Conservation (phyloP, 2,329 filamentous ascomycete species). For the Magnaporthiopsis rhizophila region DNA sequence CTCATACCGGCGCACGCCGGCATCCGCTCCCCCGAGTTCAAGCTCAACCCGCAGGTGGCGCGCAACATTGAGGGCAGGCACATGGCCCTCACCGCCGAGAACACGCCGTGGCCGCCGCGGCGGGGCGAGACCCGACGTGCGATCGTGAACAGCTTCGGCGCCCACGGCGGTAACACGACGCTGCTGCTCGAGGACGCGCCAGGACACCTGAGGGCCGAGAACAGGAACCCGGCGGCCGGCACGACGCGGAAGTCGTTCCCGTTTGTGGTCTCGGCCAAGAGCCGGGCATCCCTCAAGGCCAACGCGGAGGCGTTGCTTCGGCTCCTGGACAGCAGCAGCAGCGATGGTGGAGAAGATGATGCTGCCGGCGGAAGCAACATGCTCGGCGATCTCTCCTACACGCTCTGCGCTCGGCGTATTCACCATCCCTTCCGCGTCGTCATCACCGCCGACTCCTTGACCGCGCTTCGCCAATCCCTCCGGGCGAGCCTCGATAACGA, state of each 20-base stretch:
- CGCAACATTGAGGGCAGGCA: slow-evolving; percentile 27
- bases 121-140: slow-evolving; percentile 13
- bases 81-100: slow-evolving; percentile 25
- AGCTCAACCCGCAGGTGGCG: slow-evolving; percentile 23
- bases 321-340: slow-evolving; percentile 27
- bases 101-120: slow-evolving; percentile 12
- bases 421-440: slow-evolving; percentile 25
- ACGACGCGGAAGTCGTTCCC: slow-evolving; percentile 28
- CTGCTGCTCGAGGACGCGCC: slow-evolving; percentile 41
- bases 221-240: slow-evolving; percentile 6
- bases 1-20: slow-evolving; percentile 42
- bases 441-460: slow-evolving; percentile 9
- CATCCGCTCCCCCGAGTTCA: slow-evolving; percentile 28
- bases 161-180: slow-evolving; percentile 50
- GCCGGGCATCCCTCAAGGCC: slow-evolving; percentile 28
- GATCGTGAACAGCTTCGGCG: slow-evolving; percentile 45
- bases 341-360: too few species aligned
- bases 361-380: too few species aligned
- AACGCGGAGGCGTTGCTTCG: slow-evolving; percentile 33
- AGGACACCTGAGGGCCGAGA: slow-evolving; percentile 8
- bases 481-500: too few species aligned
- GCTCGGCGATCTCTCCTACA: slow-evolving; percentile 38
- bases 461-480: too few species aligned
- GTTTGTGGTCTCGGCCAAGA: slow-evolving; percentile 37
- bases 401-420: slow-evolving; percentile 39